Percentiles rank a stretch among this genome's conserved stretches.
Evolutionary conservation across 2,329 filamentous ascomycete genomes (phyloP).

Genomic region (Pseudopithomyces chartarum): DNA sequence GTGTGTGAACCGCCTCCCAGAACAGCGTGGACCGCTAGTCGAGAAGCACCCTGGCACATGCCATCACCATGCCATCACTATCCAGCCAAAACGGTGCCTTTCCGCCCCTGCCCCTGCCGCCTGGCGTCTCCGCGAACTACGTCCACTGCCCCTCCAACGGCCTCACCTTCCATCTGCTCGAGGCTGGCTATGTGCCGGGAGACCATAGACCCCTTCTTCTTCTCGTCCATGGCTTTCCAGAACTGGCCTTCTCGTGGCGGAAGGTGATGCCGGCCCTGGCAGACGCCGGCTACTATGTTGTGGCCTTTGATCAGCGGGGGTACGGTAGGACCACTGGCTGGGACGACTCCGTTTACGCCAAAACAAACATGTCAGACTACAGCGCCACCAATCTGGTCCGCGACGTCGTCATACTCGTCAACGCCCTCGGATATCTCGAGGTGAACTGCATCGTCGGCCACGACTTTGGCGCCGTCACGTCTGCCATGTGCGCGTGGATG

Average conservation of each 20-base stretch:
- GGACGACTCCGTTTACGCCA: constrained; percentile 56
- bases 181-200: constrained; percentile 53
- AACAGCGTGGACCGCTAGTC: neutral
- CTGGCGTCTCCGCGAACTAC: constrained; percentile 60
- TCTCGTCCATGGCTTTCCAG: constrained; percentile 70
- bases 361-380: constrained; percentile 63
- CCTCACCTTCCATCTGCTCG: constrained; percentile 66
- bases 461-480: constrained; percentile 68
- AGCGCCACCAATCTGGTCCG: constrained; percentile 63
- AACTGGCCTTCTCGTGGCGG: constrained; percentile 72
- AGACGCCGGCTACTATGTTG: constrained; percentile 64
- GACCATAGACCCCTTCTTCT: constrained; percentile 60
- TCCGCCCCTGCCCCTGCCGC: constrained; percentile 59
- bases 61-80: constrained; percentile 2
- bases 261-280: constrained; percentile 66
- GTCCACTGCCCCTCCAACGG: constrained; percentile 60
- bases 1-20: neutral
- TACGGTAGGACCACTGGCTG: constrained; percentile 70
- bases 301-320: constrained; percentile 70
- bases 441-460: constrained; percentile 68
- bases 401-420: constrained; percentile 65
- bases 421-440: constrained; percentile 63
- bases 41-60: neutral
- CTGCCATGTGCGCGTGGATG: constrained; percentile 64
- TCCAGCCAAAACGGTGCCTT: constrained; percentile 20